Evolutionary conservation across 345 rosid genomes (phyloP).

Genomic region (Lepidium didymum): DNA sequence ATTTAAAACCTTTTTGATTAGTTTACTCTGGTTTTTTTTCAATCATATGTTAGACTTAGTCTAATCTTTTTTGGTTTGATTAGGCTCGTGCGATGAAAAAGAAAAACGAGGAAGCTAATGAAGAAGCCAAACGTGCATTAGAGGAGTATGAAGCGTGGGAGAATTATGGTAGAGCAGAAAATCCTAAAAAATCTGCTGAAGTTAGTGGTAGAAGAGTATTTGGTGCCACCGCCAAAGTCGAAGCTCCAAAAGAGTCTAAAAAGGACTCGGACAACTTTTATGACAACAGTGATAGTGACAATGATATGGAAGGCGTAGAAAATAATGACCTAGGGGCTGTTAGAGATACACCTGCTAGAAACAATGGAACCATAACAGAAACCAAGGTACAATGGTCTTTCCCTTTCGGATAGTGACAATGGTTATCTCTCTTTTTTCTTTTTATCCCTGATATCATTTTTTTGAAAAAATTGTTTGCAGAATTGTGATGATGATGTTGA

Average conservation of each 20-base stretch:
- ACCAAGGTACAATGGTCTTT: conserved; percentile 31
- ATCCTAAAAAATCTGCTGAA: conserved; percentile 22
- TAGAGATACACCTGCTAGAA: conserved; percentile 33
- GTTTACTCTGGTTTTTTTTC: not conserved
- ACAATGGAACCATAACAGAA: conserved; percentile 31
- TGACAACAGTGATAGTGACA: conserved; percentile 61
- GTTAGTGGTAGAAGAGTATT: conserved; percentile 76
- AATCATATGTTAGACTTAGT: not conserved
- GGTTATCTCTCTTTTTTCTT: not conserved
- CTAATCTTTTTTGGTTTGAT: conserved; percentile 6
- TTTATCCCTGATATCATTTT: not conserved
- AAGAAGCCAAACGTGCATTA: conserved; percentile 76
- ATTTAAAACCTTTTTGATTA: not conserved
- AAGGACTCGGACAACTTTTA: conserved; percentile 40
- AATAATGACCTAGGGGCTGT: conserved; percentile 23
- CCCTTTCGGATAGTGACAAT: not conserved
- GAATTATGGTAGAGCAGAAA: conserved; percentile 37
- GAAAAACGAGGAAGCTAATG: conserved; percentile 54
- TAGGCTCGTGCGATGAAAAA: conserved; percentile 78
- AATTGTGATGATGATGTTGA: conserved; percentile 37
- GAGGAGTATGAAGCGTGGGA: conserved; percentile 69
- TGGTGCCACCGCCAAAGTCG: conserved; percentile 44
- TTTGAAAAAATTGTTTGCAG: conserved; percentile 30
- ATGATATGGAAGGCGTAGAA: conserved; percentile 41
- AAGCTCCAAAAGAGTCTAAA: conserved; percentile 33